Conservation (phyloP, 352 stramenopile genomes). For the Phytophthora rubi region DNA sequence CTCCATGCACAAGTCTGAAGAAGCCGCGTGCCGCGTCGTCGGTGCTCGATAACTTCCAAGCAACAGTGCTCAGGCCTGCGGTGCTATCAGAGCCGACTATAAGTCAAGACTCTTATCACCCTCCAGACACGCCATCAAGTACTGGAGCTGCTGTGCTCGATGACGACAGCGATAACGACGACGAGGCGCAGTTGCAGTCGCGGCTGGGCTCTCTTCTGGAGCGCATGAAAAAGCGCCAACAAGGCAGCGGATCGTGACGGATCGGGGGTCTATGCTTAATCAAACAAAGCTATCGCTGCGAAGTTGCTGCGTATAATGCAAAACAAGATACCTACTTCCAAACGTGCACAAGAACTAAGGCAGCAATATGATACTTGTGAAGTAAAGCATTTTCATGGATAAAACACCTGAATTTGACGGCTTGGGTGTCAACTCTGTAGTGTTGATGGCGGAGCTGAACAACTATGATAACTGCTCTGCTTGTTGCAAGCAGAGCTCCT, state of each 20-base stretch:
- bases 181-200: slow-evolving; percentile 35
- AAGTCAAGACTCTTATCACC: slow-evolving; percentile 2
- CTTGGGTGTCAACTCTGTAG: too few relatives aligned
- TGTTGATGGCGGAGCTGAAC: too few relatives aligned
- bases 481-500: too few relatives aligned
- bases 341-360: too few relatives aligned
- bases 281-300: too few relatives aligned
- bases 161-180: slow-evolving; percentile 4
- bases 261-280: background rate
- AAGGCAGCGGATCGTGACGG: slow-evolving; percentile 8
- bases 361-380: too few relatives aligned
- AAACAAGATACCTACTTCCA: too few relatives aligned
- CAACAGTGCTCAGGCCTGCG: background rate
- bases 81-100: slow-evolving; percentile 13
- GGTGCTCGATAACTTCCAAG: slow-evolving; percentile 4
- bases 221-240: slow-evolving; percentile 43
- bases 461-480: too few relatives aligned
- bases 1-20: slow-evolving; percentile 5
- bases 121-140: slow-evolving; percentile 21
- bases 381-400: too few relatives aligned
- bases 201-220: slow-evolving; percentile 47
- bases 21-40: background rate
- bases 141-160: slow-evolving; percentile 22
- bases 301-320: too few relatives aligned
- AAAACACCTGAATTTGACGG: too few relatives aligned